Base-by-base conservation (phyloP, 208 protist genomes). In the Crithidia expoeki region DNA sequence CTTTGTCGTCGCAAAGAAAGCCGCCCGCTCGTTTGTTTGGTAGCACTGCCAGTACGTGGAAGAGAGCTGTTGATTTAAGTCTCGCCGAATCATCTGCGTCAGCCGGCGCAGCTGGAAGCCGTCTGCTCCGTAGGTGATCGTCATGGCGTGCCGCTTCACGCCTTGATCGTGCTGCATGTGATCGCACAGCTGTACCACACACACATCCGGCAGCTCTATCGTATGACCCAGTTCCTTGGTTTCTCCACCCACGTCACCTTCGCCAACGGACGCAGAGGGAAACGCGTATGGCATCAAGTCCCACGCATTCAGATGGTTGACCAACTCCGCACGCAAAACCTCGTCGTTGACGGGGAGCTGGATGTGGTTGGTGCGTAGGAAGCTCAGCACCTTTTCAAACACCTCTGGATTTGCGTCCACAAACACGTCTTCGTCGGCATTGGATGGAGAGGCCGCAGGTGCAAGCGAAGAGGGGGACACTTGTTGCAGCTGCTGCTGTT, bases 21-120 rank as follows among this genome's bases (percentile, higher is more conserved):
- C 84, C n/a, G 90, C 87, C 7, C 90, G 72, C 75, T 94, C 90
- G 60, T 88, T 88, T 1, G 90, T 95, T 71, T 95, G 90, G 62
- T 94, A 93, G 77, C 85, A 91, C 76, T 96, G 90, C 88, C 90
- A 96, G 71, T 93, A 96, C 5, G 90, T 96, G 6, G 88, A 94
- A 56, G 88, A 92, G 6, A 96, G 80, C 73, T 92, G 86, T 59
- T 30, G 34, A 53, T 92, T 83, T 36, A 96, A 62, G 58, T 96
- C 90, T 27, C 77, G 58, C 19, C 90, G 88, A 36, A 96, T 93
- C 72, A 76, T 63, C 51, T 81, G 83, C 19, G 86, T 87, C 49
- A 96, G 83, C 44, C 33, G 34, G 27, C 90, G 90, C 30, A 96
- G 71, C 42, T 89, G 78, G 62, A 93, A 96, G 23, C 90, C 90